Conservation (phyloP, 1,284 basidiomycete genomes). For the Rhodotorula sp. region DNA sequence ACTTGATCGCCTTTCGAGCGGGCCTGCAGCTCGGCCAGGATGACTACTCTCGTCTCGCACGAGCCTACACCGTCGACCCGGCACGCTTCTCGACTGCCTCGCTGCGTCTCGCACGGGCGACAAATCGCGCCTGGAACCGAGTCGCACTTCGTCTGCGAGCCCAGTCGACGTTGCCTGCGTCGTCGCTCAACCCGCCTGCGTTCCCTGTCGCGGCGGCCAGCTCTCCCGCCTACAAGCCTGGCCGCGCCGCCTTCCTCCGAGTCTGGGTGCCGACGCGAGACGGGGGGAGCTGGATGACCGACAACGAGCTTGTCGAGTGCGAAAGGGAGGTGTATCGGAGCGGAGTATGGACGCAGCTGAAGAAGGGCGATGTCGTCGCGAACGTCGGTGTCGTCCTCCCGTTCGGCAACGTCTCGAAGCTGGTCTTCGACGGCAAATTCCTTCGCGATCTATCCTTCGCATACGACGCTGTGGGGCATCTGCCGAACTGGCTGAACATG, state of each 20-base stretch:
- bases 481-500: constrained; percentile 50
- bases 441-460: constrained; percentile 46
- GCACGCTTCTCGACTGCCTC: constrained; percentile 44
- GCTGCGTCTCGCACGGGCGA: constrained; percentile 46
- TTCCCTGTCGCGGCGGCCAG: background rate
- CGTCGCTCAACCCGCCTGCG: background rate
- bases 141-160: constrained; percentile 48
- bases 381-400: constrained; percentile 46
- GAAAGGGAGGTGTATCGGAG: constrained; percentile 44
- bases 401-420: constrained; percentile 43
- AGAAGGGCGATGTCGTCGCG: constrained; percentile 50
- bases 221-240: constrained; percentile 41
- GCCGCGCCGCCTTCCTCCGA: constrained; percentile 48
- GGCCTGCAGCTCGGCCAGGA: constrained; percentile 5
- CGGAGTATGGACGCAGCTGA: constrained; percentile 44
- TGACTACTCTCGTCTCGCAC: constrained; percentile 36
- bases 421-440: constrained; percentile 49
- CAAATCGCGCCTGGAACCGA: constrained; percentile 49
- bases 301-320: constrained; percentile 44
- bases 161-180: constrained; percentile 34
- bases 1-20: constrained; percentile 72
- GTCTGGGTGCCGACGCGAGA: constrained; percentile 48
- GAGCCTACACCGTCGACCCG: constrained; percentile 32
- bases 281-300: constrained; percentile 42
- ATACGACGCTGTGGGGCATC: constrained; percentile 49